phyloP scores from a whole-genome alignment of 345 rosid species.

The Melaleuca quinquenervia region DNA sequence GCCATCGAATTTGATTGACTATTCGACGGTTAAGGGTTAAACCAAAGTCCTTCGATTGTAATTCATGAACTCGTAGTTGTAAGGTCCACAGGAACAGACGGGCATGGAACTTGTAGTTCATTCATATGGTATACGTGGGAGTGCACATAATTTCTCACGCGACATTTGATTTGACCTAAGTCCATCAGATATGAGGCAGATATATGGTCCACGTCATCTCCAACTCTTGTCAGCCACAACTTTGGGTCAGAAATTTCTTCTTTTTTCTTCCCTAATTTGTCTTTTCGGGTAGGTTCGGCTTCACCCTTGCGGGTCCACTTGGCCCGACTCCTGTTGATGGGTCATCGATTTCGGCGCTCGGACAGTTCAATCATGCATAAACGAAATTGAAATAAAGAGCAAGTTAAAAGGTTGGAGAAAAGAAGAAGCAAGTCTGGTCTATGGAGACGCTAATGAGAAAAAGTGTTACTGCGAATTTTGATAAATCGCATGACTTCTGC shows the following conservation, averaged over 20 bases:
- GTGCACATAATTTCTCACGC: neutral
- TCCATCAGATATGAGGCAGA: neutral
- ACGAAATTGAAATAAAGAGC: neutral
- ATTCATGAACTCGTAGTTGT: neutral
- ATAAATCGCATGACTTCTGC: neutral
- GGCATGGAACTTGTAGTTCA: neutral
- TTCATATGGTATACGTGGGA: neutral
- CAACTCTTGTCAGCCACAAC: neutral
- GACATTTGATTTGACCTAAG: neutral
- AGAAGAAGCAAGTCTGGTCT: too few species aligned
- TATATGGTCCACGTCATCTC: neutral
- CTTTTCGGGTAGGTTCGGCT: neutral
- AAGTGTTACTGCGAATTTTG: rapidly evolving
- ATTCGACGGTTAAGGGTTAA: neutral
- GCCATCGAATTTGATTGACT: neutral
- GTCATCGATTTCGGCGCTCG: neutral
- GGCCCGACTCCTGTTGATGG: neutral
- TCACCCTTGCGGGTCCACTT: neutral
- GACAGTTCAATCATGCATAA: neutral
- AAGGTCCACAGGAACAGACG: neutral
- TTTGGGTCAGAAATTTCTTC: neutral
- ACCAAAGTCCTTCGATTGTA: neutral
- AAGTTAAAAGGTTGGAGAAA: neutral
- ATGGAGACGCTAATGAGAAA: too few species aligned
- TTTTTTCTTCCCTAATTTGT: neutral